These are phyloP conservation scores for Eucalyptus urophylla DNA, from an alignment of 345 rosid genomes.

Conservation along the genomic window DNA sequence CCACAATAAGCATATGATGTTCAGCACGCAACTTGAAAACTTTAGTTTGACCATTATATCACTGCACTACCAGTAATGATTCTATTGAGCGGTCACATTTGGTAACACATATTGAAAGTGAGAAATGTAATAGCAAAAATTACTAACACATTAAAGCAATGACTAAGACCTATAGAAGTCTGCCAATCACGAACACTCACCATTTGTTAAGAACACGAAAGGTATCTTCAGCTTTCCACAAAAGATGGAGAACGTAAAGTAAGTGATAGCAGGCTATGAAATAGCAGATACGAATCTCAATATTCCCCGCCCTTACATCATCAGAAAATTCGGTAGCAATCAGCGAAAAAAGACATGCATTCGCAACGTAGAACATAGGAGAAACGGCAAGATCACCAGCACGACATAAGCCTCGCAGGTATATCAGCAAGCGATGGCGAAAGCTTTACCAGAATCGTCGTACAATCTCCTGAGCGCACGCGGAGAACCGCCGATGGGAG, in stretches of 20 bases:
- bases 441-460: conserved; percentile 30
- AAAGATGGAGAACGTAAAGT: neutral
- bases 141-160: neutral
- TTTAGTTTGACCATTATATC: neutral
- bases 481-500: conserved; percentile 66
- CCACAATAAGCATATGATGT: neutral
- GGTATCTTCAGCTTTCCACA: conserved; percentile 67
- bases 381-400: neutral
- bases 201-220: conserved; percentile 68
- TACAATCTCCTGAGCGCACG: conserved; percentile 47
- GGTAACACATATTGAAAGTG: neutral
- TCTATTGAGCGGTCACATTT: neutral
- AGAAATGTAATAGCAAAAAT: neutral
- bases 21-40: neutral
- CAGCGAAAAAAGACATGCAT: neutral
- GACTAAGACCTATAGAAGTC: too few relatives aligned
- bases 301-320: neutral
- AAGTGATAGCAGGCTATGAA: neutral
- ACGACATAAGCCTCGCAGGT: neutral
- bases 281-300: neutral
- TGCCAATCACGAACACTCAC: conserved; percentile 4
- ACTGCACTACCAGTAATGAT: neutral
- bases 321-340: neutral
- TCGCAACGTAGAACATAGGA: neutral
- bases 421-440: neutral